phyloP scores from a whole-genome alignment of 2,329 filamentous ascomycete species.

The Blumeria graminis region DNA sequence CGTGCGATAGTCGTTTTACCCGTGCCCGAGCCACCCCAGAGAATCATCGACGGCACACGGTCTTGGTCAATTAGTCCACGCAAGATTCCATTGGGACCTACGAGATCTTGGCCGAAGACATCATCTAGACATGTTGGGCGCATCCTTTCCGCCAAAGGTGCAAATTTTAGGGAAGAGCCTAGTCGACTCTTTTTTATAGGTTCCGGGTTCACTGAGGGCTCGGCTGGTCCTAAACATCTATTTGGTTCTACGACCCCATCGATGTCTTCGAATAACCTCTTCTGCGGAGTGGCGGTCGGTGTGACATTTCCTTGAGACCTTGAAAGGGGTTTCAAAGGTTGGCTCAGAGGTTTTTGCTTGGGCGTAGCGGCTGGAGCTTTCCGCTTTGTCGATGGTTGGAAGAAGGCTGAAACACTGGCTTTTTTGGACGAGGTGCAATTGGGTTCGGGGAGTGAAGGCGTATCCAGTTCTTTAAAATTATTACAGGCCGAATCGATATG shows the following conservation, averaged over 20 bases:
- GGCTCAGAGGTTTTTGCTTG: slow-evolving; percentile 12
- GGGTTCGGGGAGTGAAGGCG: slow-evolving; percentile 18
- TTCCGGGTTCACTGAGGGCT: slow-evolving; percentile 3
- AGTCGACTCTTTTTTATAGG: slow-evolving; percentile 41
- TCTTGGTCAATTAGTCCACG: slow-evolving; percentile 68
- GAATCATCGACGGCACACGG: slow-evolving; percentile 77
- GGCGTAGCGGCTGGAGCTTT: slow-evolving; percentile 14
- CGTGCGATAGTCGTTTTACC: slow-evolving; percentile 84
- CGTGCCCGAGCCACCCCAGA: slow-evolving; percentile 67
- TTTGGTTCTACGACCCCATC: slow-evolving; percentile 1
- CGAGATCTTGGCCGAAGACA: slow-evolving; percentile 75
- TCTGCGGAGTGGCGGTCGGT: slow-evolving; percentile 7
- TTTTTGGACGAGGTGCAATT: slow-evolving; percentile 16
- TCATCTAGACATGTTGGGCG: slow-evolving; percentile 63
- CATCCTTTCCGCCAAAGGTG: slow-evolving; percentile 85
- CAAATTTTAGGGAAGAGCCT: slow-evolving; percentile 38
- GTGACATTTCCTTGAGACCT: slow-evolving; percentile 2
- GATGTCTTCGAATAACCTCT: slow-evolving; percentile 14
- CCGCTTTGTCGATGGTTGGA: slow-evolving; percentile 36
- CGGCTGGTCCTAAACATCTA: slow-evolving; percentile 4
- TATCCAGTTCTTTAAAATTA: slow-evolving; percentile 29
- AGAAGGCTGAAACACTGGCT: slow-evolving; percentile 29
- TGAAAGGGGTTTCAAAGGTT: slow-evolving; percentile 1
- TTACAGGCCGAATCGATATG: slow-evolving; percentile 74
- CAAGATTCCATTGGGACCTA: slow-evolving; percentile 63